These are phyloP conservation scores for Dictyophora rubrovolvata DNA, from an alignment of 768 basidiomycete genomes.

Conservation along the genomic window DNA sequence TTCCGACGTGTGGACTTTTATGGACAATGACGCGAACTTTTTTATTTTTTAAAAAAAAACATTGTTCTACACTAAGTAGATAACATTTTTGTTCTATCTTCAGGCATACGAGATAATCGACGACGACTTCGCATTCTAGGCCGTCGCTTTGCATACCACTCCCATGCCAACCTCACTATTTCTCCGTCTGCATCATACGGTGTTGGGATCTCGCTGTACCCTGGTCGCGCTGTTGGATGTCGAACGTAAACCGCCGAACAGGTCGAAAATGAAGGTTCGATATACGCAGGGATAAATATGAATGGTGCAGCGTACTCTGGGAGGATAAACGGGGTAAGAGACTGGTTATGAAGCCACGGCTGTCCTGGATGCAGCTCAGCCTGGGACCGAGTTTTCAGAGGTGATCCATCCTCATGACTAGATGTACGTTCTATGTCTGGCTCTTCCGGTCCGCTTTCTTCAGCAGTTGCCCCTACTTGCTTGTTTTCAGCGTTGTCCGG, in stretches of 20 bases:
- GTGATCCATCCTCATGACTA: constrained; percentile 14
- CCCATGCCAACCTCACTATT: constrained; percentile 87
- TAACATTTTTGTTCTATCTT: constrained; percentile 38
- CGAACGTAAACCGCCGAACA: constrained; percentile 91
- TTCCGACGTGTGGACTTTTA: constrained; percentile 7
- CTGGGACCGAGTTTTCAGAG: constrained; percentile 14
- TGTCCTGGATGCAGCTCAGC: background rate
- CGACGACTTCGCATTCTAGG: constrained; percentile 56
- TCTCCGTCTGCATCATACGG: constrained; percentile 96
- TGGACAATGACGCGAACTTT: background rate
- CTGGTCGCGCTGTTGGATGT: constrained; percentile 93
- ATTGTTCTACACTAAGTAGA: background rate
- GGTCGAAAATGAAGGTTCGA: constrained; percentile 76
- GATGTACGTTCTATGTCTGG: constrained; percentile 7
- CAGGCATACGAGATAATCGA: constrained; percentile 54
- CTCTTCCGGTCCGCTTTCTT: background rate
- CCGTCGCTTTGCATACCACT: constrained; percentile 76
- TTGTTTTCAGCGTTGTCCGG: background rate
- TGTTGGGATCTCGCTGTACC: constrained; percentile 90
- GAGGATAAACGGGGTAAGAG: constrained; percentile 68
- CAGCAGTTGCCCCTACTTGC: background rate
- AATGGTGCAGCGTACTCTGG: constrained; percentile 83
- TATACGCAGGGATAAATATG: constrained; percentile 88
- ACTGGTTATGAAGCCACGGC: constrained; percentile 9
- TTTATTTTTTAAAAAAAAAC: background rate